A percentile compares a stretch with the other conserved stretches of the same genome.
These are phyloP conservation scores for Cyclotella choctawhatcheeana DNA, from an alignment of 108 stramenopile species.

Conservation along the genomic window DNA sequence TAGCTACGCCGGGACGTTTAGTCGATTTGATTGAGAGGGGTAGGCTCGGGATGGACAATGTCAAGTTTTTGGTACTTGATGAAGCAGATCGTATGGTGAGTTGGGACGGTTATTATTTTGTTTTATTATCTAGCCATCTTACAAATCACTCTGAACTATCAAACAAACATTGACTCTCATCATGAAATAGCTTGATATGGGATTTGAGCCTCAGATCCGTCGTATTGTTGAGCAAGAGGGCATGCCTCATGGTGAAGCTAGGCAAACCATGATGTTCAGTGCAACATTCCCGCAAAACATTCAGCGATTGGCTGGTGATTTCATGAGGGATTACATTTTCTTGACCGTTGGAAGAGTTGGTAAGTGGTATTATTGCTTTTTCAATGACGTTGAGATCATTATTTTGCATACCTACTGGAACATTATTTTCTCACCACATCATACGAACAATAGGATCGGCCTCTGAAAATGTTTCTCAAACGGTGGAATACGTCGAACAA, in stretches of 20 bases:
- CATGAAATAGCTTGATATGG: conserved; percentile 94
- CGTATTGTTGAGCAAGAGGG: conserved; percentile 95
- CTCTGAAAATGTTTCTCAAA: conserved; percentile 97
- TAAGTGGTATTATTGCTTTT: too few species aligned
- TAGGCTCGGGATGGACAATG: conserved; percentile 94
- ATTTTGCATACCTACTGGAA: too few species aligned
- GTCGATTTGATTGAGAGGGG: conserved; percentile 97
- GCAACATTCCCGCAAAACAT: conserved; percentile 99
- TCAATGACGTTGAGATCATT: too few species aligned
- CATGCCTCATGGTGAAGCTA: conserved; percentile 97
- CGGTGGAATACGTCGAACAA: conserved; percentile 87
- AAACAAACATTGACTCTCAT: too few species aligned
- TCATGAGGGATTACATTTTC: conserved; percentile 90
- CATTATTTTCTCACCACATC: too few species aligned
- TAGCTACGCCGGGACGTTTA: conserved; percentile 98
- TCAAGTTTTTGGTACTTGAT: conserved; percentile 97
- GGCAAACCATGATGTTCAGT: conserved; percentile 99
- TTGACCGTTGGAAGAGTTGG: conserved; percentile 99
- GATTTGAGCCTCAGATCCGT: conserved; percentile 98
- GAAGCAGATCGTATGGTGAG: conserved; percentile 86
- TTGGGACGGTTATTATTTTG: too few species aligned
- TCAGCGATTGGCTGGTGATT: conserved; percentile 93
- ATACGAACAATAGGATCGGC: too few species aligned
- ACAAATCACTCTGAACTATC: too few species aligned
- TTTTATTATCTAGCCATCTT: too few species aligned